Conservation (phyloP, 2,329 filamentous ascomycete species). For the Ophiostoma angusticollis region DNA sequence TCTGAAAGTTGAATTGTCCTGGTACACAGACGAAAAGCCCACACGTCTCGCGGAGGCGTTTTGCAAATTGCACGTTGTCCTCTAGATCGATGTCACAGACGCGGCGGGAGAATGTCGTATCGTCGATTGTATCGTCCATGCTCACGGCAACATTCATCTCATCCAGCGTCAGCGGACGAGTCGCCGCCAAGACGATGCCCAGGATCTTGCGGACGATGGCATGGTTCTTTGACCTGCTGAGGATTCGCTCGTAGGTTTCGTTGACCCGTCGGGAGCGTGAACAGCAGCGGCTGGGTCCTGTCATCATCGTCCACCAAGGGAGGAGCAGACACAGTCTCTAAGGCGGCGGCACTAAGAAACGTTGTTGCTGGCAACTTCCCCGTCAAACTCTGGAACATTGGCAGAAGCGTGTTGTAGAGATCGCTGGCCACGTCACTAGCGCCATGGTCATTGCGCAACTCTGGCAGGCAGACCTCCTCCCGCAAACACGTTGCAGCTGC, state of each 20-base stretch:
- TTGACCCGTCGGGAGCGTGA: slow-evolving; percentile 15
- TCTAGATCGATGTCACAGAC: slow-evolving; percentile 16
- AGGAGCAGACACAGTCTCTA: slow-evolving; percentile 3
- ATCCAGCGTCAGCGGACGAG: slow-evolving; percentile 16
- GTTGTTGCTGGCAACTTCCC: background rate
- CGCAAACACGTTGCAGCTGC: no score
- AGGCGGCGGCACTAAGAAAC: background rate
- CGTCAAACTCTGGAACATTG: background rate
- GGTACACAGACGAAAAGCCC: slow-evolving; percentile 20
- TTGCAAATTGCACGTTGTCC: slow-evolving; percentile 12
- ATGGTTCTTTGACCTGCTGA: slow-evolving; percentile 11
- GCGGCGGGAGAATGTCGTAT: background rate
- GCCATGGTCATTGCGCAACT: no score
- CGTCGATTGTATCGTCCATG: slow-evolving; percentile 1
- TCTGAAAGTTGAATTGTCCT: slow-evolving; percentile 7
- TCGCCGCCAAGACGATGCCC: slow-evolving; percentile 18
- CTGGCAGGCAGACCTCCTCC: slow-evolving; percentile 19
- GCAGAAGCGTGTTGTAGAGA: slow-evolving; percentile 21
- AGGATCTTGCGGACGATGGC: slow-evolving; percentile 13
- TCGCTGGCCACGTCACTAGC: slow-evolving; percentile 26
- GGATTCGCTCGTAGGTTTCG: slow-evolving; percentile 14
- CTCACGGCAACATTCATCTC: slow-evolving; percentile 21
- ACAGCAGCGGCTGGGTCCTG: slow-evolving; percentile 10
- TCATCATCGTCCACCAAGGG: slow-evolving; percentile 8
- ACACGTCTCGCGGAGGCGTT: slow-evolving; percentile 16